Conservation (phyloP, 2,329 filamentous ascomycete species). For the Epichloe festucae region DNA sequence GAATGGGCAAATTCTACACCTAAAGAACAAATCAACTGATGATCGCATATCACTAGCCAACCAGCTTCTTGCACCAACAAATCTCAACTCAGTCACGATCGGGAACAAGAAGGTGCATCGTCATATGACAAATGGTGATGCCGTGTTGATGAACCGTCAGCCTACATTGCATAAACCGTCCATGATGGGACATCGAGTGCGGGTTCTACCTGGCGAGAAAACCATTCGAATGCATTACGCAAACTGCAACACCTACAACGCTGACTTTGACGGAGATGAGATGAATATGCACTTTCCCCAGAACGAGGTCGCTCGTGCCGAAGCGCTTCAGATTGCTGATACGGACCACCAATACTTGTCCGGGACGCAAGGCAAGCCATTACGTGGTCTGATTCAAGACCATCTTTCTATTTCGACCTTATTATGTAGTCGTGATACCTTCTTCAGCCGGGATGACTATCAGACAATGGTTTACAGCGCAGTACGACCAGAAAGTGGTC, state of each 20-base stretch:
- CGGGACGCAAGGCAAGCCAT: constrained; percentile 80
- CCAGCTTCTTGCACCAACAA: constrained; percentile 73
- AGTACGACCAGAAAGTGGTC: constrained; percentile 77
- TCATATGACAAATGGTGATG: constrained; percentile 90
- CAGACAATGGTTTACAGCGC: constrained; percentile 89
- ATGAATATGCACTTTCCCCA: constrained; percentile 99
- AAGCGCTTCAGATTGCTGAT: constrained; percentile 86
- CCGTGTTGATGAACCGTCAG: constrained; percentile 97
- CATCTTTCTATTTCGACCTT: constrained; percentile 91
- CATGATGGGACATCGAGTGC: constrained; percentile 94
- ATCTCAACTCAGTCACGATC: constrained; percentile 57
- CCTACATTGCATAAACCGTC: constrained; percentile 96
- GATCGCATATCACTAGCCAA: constrained; percentile 85
- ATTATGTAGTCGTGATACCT: constrained; percentile 81
- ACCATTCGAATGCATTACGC: constrained; percentile 99
- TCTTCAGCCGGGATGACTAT: constrained; percentile 79
- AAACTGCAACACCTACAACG: constrained; percentile 99
- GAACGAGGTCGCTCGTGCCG: constrained; percentile 84
- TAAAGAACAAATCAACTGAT: constrained; percentile 76
- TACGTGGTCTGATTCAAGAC: constrained; percentile 95
- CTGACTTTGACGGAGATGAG: constrained; percentile 97
- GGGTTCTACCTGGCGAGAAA: constrained; percentile 86
- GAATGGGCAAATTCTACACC: constrained; percentile 77
- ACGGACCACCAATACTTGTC: constrained; percentile 97
- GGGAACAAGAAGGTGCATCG: constrained; percentile 94